Base-by-base conservation (phyloP, 257 asterid genomes). In the Plectranthus barbatus region DNA sequence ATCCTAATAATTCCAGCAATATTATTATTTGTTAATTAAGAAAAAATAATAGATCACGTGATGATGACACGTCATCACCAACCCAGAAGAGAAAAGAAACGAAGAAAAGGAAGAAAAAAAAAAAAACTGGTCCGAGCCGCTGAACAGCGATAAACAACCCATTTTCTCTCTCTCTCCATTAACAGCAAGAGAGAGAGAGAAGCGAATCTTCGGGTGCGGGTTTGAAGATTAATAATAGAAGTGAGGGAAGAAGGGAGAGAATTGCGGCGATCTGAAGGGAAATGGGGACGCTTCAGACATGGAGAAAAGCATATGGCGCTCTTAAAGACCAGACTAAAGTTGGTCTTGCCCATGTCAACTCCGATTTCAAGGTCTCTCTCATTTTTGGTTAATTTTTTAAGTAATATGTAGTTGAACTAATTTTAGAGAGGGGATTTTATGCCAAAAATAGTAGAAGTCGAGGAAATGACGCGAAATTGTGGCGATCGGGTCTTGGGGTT, bases 241-340 rank as follows among this genome's bases (percentile, higher is more conserved):
- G 7, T 49, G 42, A 64, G 62, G 63, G 34, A 20, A 56, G 56
- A 44, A 37, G 36, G 41, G 60, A 19, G 46, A 73, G 24, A 45
- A 37, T 7, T 60, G 45, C 46, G 73, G 72, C 76, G 80, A 81
- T 81, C 84, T 76, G 72, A 65, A 57, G 23, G 74, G 56, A 80
- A 66, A 87, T 89, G 97, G 96, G 88, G 66, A 85, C 97, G 49
- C 91, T 89, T 76, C 96, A 88, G 83, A 72, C 83, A 72, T 88
- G 95, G 96, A 78, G 98, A 68, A 92, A 92, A 76, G 95, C 90
- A 0, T 86, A 86, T 66, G 98, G 98, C 26, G 90, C 98, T 60
- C 72, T 92, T 31, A 92, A 92, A 77, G 98, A 92, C 85, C 87
- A 80, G 18, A 92, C 98, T 19, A 88, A 81, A 72, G 92, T 92